Base-by-base conservation (phyloP, 1,139 yeast species). In the Magnusiomyces ingens region DNA sequence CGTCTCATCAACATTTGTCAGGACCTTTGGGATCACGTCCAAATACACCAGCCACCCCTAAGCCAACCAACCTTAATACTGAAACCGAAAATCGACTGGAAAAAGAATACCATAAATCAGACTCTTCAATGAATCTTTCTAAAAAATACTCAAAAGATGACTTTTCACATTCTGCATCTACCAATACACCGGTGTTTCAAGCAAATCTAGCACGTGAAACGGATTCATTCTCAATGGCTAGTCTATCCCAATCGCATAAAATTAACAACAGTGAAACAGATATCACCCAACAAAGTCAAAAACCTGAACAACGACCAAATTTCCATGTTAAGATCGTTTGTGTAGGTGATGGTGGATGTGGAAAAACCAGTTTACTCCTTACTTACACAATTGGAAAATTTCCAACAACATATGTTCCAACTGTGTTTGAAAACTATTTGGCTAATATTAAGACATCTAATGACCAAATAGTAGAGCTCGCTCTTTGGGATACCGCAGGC, bases 321-420 rank as follows among this genome's bases (percentile, higher is more conserved):
- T 57, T 60, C 49, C 62, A 64, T 48, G 59, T 64, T 35, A 65
- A 65, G 55, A 93, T 90, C 19, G 91, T 89, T 21, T 61, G 66
- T 51, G 96, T 91, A 3, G 98, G 98, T 3, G 98, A 91, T 67
- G 95, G 95, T 60, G 95, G 94, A 13, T 87, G 96, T 66, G 98
- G 98, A 36, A 91, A 91, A 69, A 91, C 98, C 0, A 86, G 95
- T 60, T 71, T 91, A 58, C 71, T 91, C 56, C 85, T 86, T 35
- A 80, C 91, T n/a, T 93, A 87, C 65, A 80, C 91, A 2, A 82
- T 84, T 60, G 90, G 90, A 26, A 76, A 78, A 59, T 87, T 85
- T 64, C 96, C 96, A 1, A 69, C 67, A 43, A 76, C 79, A 12
- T 87, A 87, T 64, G 90, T 86, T n/a, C 96, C 97, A 2, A 88